Evolutionary conservation across 2,329 filamentous ascomycete species (phyloP).

Genomic region (Penicillium sp.): DNA sequence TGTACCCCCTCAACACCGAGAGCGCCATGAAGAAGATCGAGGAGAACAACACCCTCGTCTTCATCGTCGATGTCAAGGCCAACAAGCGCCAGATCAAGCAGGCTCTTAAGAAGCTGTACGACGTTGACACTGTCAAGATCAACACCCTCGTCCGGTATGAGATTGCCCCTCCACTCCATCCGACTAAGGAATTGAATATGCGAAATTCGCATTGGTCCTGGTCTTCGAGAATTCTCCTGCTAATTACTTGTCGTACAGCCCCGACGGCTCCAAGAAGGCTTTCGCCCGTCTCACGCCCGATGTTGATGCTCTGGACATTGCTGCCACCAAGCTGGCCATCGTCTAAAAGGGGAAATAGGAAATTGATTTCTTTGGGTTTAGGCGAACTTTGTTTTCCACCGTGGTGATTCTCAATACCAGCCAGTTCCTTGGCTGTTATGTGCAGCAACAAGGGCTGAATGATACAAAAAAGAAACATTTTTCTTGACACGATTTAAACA

Average conservation of each 20-base stretch:
- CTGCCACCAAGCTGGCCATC: constrained; percentile 96
- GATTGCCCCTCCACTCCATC: background rate
- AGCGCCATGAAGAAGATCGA: constrained; percentile 99
- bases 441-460: constrained; percentile 43
- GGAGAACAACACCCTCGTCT: constrained; percentile 99
- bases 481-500: constrained; percentile 28
- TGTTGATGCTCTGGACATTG: constrained; percentile 98
- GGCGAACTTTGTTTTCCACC: constrained; percentile 49
- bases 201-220: background rate
- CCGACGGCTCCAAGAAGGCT: constrained; percentile 98
- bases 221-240: constrained; percentile 8
- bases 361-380: constrained; percentile 50
- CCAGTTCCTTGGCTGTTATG: constrained; percentile 36
- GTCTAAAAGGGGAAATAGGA: constrained; percentile 66
- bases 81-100: constrained; percentile 99
- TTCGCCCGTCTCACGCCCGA: constrained; percentile 94
- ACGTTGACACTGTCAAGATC: constrained; percentile 97
- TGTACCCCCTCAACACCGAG: constrained; percentile 99
- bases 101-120: constrained; percentile 98
- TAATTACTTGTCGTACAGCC: constrained; percentile 56
- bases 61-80: constrained; percentile 95
- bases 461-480: constrained; percentile 41
- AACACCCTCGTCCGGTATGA: constrained; percentile 94
- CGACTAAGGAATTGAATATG: background rate
- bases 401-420: constrained; percentile 46